phyloP scores from a whole-genome alignment of 352 stramenopile genomes.

The Pythium plurisporium region DNA sequence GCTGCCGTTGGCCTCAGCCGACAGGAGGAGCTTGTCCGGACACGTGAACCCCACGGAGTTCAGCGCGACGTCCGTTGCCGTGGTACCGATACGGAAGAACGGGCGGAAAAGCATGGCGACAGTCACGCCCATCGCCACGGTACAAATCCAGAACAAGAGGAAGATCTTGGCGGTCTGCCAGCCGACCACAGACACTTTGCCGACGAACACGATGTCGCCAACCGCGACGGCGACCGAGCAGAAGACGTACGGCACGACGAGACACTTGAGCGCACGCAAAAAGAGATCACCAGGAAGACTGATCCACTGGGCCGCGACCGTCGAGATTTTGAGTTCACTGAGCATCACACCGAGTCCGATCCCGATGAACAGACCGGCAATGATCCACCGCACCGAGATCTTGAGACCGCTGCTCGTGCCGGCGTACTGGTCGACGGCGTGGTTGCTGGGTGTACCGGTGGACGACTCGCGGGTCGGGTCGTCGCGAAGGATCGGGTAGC shows the following conservation, averaged over 20 bases:
- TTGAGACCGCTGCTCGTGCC: constrained; percentile 41
- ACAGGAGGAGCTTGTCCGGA: constrained; percentile 34
- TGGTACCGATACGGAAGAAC: constrained; percentile 53
- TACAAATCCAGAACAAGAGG: constrained; percentile 44
- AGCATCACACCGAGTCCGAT: constrained; percentile 51
- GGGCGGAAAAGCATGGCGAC: constrained; percentile 55
- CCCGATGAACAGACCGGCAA: constrained; percentile 45
- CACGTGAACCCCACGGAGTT: constrained; percentile 53
- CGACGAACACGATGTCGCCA: constrained; percentile 69
- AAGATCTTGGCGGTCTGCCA: constrained; percentile 66
- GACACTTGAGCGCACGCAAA: constrained; percentile 62
- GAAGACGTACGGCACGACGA: constrained; percentile 83
- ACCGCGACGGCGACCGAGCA: constrained; percentile 73
- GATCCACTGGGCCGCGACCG: constrained; percentile 45
- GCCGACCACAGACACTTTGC: constrained; percentile 65
- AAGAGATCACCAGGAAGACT: constrained; percentile 73
- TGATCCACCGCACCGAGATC: constrained; percentile 48
- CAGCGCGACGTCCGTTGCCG: not conserved
- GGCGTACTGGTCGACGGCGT: constrained; percentile 34
- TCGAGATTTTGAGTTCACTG: constrained; percentile 35
- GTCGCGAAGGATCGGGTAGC: constrained; percentile 16
- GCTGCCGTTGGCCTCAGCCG: constrained; percentile 7
- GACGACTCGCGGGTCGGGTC: constrained; percentile 14
- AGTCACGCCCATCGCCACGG: constrained; percentile 42
- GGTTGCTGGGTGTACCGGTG: constrained; percentile 9